These are phyloP conservation scores for Boletus vinaceobasis DNA, from an alignment of 768 basidiomycete genomes.

Conservation along the genomic window DNA sequence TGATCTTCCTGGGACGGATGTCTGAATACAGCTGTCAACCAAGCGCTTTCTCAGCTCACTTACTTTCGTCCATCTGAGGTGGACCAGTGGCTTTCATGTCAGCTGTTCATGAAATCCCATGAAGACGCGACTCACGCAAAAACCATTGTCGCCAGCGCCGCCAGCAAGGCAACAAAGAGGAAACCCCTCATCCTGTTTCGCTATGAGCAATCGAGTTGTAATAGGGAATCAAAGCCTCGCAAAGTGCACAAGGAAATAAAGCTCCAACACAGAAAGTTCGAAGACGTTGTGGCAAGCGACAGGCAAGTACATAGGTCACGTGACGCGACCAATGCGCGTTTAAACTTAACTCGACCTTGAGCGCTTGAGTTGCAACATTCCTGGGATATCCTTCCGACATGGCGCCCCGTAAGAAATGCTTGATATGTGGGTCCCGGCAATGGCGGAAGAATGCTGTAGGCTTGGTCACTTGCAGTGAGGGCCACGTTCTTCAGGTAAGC, in stretches of 20 bases:
- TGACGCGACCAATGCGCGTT: not conserved
- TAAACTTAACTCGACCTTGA: not conserved
- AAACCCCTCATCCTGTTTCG: slow-evolving; percentile 47
- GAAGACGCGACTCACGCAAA: slow-evolving; percentile 51
- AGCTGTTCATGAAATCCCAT: not conserved
- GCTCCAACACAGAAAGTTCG: not conserved
- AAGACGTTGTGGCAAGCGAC: not conserved
- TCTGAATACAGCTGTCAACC: slow-evolving; percentile 3
- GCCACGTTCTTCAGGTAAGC: slow-evolving; percentile 82
- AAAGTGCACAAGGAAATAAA: not conserved
- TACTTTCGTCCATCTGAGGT: slow-evolving; percentile 69
- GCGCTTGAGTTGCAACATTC: not conserved
- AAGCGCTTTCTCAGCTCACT: slow-evolving; percentile 3
- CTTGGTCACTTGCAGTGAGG: slow-evolving; percentile 82
- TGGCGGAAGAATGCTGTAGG: slow-evolving; percentile 90
- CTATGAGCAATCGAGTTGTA: not conserved
- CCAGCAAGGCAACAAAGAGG: slow-evolving; percentile 45
- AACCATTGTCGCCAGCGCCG: slow-evolving; percentile 49
- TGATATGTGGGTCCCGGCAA: slow-evolving; percentile 75
- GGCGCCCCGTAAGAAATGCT: slow-evolving; percentile 65
- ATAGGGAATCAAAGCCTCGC: not conserved
- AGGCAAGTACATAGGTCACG: slow-evolving; percentile 7
- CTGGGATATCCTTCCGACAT: slow-evolving; percentile 24
- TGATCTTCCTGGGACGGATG: slow-evolving; percentile 68
- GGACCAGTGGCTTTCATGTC: not conserved